Conservation (phyloP, 768 basidiomycete genomes). For the Lentinula aciculospora region DNA sequence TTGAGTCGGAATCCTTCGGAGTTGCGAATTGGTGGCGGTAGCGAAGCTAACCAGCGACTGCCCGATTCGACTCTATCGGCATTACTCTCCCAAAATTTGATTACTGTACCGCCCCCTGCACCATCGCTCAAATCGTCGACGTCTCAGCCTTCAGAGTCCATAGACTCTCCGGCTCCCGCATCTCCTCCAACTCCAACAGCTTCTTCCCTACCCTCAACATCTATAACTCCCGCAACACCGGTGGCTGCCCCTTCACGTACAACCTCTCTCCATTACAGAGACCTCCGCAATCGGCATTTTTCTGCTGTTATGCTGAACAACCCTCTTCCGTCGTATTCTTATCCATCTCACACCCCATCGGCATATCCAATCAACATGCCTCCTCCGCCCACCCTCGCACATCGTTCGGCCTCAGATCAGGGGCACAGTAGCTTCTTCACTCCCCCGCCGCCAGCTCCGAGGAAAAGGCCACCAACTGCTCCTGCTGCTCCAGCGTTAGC, state of each 20-base stretch:
- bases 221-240: conserved; percentile 17
- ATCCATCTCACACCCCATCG: neutral
- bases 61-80: neutral
- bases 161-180: conserved; percentile 23
- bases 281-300: neutral
- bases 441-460: neutral
- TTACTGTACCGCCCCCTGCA: too few species aligned
- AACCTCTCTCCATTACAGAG: conserved; percentile 23
- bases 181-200: conserved; percentile 61
- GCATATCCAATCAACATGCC: neutral
- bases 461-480: neutral
- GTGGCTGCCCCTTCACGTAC: conserved; percentile 53
- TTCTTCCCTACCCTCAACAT: conserved; percentile 48
- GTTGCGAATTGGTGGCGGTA: neutral
- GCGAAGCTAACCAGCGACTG: neutral
- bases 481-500: neutral
- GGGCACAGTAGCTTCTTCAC: neutral
- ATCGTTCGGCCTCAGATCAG: conserved; percentile 5
- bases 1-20: conserved; percentile 20
- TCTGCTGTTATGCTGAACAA: neutral
- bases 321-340: neutral
- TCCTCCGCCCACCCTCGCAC: neutral
- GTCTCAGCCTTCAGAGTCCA: neutral
- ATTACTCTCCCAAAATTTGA: neutral
- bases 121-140: conserved; percentile 12